Conservation (phyloP, 192 early-diverging fungal genomes). For the Thamnidium elegans region DNA sequence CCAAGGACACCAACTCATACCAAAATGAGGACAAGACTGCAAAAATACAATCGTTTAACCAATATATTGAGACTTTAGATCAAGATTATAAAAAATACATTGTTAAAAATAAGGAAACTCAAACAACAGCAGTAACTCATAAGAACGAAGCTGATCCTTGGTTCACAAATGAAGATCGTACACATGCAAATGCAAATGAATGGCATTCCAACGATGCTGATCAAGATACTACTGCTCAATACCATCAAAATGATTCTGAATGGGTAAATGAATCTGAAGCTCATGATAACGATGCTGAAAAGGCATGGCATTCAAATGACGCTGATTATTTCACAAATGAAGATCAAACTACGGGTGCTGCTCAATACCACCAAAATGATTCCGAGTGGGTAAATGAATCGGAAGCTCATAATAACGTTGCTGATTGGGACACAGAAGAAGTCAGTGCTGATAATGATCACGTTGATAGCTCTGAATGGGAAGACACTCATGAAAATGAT, state of each 20-base stretch:
- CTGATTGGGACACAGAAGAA: neutral
- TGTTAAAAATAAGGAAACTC: slow-evolving; percentile 2
- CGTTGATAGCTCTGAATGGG: neutral
- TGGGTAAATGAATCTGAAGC: neutral
- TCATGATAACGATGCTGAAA: neutral
- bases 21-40: neutral
- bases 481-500: neutral
- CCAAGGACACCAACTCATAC: neutral
- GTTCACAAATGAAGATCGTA: slow-evolving; percentile 13
- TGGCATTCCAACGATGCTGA: slow-evolving; percentile 1
- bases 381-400: neutral
- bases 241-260: neutral
- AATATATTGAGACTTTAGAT: slow-evolving; percentile 13
- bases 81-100: slow-evolving; percentile 14
- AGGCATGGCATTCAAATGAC: neutral
- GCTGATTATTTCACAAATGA: neutral
- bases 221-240: neutral
- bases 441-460: neutral
- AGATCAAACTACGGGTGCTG: no score
- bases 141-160: slow-evolving; percentile 7
- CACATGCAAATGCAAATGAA: neutral
- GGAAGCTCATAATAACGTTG: neutral
- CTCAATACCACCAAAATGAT: neutral
- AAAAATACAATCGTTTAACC: neutral
- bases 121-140: slow-evolving; percentile 15